Conservation (phyloP, 139 green algal genomes). For the Micromonas commoda region DNA sequence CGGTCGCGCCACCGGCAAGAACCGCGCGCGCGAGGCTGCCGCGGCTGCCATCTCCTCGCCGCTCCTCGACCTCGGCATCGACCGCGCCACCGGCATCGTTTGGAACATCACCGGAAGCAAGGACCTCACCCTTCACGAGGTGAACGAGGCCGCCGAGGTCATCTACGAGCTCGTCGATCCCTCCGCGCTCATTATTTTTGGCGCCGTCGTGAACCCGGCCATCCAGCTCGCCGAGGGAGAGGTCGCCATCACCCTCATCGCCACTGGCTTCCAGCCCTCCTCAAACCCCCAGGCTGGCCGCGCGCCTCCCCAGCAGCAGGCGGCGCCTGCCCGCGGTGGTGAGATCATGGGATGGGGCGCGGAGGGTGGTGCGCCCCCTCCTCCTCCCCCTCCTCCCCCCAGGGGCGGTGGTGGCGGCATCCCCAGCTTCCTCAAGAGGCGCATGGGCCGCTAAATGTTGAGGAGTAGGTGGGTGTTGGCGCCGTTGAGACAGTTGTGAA, state of each 20-base stretch:
- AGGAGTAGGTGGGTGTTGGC: not conserved
- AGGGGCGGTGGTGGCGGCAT: not conserved
- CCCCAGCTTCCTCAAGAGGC: not conserved
- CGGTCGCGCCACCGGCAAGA: conserved; percentile 57
- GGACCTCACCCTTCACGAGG: conserved; percentile 82
- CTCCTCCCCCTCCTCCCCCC: not conserved
- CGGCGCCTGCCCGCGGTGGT: no score
- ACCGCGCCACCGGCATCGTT: conserved; percentile 89
- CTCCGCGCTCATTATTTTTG: conserved; percentile 69
- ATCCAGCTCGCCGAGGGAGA: conserved; percentile 41
- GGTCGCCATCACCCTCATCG: conserved; percentile 85
- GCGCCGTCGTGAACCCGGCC: conserved; percentile 64
- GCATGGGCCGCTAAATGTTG: conserved; percentile 15
- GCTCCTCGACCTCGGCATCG: conserved; percentile 84
- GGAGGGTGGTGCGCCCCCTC: not conserved
- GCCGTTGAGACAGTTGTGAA: no score
- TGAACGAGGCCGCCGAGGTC: conserved; percentile 86
- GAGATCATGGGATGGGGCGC: not conserved
- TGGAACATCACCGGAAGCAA: conserved; percentile 92
- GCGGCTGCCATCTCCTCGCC: conserved; percentile 68
- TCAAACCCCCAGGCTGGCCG: not conserved
- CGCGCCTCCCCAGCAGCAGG: not conserved
- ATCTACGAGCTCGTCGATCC: conserved; percentile 85
- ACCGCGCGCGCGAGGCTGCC: conserved; percentile 38
- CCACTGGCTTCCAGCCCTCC: conserved; percentile 72